Conservation (phyloP, 768 basidiomycete genomes). For the Tricholoma matsutake region DNA sequence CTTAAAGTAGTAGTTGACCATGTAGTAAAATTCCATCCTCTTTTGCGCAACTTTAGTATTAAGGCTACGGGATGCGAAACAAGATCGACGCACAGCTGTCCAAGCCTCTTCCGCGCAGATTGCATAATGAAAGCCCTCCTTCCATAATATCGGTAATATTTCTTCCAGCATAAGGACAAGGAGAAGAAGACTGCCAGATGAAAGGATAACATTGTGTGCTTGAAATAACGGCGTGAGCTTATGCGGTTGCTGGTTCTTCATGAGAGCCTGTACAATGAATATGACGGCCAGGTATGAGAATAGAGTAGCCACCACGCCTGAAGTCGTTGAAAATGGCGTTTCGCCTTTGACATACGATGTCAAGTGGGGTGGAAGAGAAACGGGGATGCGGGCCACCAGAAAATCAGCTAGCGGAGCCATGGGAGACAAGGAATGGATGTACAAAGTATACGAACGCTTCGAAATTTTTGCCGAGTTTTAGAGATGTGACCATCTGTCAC, state of each 20-base stretch:
- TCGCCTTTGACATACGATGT: slow-evolving; percentile 66
- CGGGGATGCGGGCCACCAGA: slow-evolving; percentile 55
- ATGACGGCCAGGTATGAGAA: slow-evolving; percentile 83
- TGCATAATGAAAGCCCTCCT: slow-evolving; percentile 67
- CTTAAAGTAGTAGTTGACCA: slow-evolving; percentile 99
- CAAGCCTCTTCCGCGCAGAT: slow-evolving; percentile 78
- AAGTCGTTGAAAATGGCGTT: slow-evolving; percentile 81
- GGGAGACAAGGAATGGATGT: slow-evolving; percentile 20
- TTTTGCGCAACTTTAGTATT: slow-evolving; percentile 26
- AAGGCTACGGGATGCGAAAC: slow-evolving; percentile 5
- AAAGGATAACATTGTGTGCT: slow-evolving; percentile 86
- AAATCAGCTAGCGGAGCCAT: slow-evolving; percentile 78
- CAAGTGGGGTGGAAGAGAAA: slow-evolving; percentile 54
- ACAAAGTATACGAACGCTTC: slow-evolving; percentile 6
- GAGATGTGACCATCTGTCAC: slow-evolving; percentile 11
- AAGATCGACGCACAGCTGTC: slow-evolving; percentile 68
- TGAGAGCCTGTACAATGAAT: slow-evolving; percentile 79
- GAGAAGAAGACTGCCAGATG: slow-evolving; percentile 78
- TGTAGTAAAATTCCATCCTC: slow-evolving; percentile 95
- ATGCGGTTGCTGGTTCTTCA: slow-evolving; percentile 72
- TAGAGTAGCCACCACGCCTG: slow-evolving; percentile 68
- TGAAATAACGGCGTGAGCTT: slow-evolving; percentile 86
- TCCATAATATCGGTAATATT: slow-evolving; percentile 75
- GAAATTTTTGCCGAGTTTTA: slow-evolving; percentile 16
- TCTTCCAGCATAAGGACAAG: slow-evolving; percentile 91